Evolutionary conservation across 495 filamentous ascomycete genomes (phyloP), one percentile per base, ranked within the genome.

Genomic region (Cenococcum geophilum): DNA sequence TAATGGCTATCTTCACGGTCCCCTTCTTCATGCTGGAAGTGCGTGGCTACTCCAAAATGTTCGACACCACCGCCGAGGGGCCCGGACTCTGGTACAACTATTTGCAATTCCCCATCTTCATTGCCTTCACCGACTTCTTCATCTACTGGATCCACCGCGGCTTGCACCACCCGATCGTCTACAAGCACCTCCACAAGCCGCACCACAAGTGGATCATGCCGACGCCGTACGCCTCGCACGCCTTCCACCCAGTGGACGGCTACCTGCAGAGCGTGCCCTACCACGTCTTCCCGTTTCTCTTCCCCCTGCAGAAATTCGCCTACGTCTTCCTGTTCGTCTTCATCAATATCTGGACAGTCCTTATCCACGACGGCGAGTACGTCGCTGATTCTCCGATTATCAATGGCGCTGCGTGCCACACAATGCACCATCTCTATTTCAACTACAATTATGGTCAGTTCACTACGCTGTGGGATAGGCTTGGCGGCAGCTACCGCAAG

Each of bases 151-250:
- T 96, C 69, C 92, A 97, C 77, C 88, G 93, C 54, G 88, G 84
- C 50, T 79, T 96, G 63, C 92, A 97, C 76, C 86, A 91, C 73
- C 88, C 89, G 5, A 65, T 74, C 52, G 72, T 96, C 53, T 97
- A 97, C 83, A 92, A 89, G 78, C 77, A 76, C 51, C 82, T 97
- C 21, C 92, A 97, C 81, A 97, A 97, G 80, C 86, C 89, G 55
- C 93, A 97, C 78, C 92, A 97, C 84, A 96, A 96, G 77, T 97
- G 92, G 93, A 96, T 97, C 76, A 95, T 97, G 90, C 93, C 93
- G 5, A 96, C 91, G 6, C 92, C 92, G 11, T 97, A 81, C 72
- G 93, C 92, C 11, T 87, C 84, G 55, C 87, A 95, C 76, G 92
- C 92, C 55, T 97, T 97, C 82, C 92, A 97, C 78, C 93, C 92